Percentiles rank a stretch among this genome's conserved stretches.
These are phyloP conservation scores for Leishmania turanica DNA, from an alignment of 208 protist genomes.

Conservation along the genomic window DNA sequence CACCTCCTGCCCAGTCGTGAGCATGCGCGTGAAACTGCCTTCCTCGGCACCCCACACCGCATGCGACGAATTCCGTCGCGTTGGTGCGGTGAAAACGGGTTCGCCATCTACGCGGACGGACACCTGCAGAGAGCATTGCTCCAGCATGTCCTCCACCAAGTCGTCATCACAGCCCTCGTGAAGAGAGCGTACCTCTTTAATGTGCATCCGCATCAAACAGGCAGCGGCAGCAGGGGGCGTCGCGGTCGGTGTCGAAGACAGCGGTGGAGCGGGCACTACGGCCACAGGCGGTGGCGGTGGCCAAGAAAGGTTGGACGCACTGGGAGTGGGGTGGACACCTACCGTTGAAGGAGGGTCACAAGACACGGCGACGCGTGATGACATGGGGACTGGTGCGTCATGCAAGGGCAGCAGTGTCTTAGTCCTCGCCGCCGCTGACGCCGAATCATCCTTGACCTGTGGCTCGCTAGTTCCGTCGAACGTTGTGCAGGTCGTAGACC, in stretches of 20 bases:
- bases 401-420: not conserved
- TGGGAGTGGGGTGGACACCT: not conserved
- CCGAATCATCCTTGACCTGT: not conserved
- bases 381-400: not conserved
- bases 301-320: not conserved
- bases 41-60: constrained; percentile 51
- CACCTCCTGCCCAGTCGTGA: constrained; percentile 32
- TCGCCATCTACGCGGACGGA: constrained; percentile 47
- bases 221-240: not conserved
- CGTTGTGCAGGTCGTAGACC: not conserved
- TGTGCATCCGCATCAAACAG: constrained; percentile 13
- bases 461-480: not conserved
- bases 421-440: not conserved
- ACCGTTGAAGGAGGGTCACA: not conserved
- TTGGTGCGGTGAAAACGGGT: constrained; percentile 43
- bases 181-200: constrained; percentile 44
- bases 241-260: not conserved
- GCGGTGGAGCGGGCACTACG: not conserved
- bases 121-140: constrained; percentile 51
- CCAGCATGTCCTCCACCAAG: constrained; percentile 42
- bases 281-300: constrained; percentile 5
- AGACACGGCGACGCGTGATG: not conserved
- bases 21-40: constrained; percentile 21
- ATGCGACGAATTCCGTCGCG: constrained; percentile 28
- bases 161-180: constrained; percentile 27